These are phyloP conservation scores for Teratosphaeriaceae sp. DNA, from an alignment of 2,329 filamentous ascomycete genomes.

Conservation along the genomic window DNA sequence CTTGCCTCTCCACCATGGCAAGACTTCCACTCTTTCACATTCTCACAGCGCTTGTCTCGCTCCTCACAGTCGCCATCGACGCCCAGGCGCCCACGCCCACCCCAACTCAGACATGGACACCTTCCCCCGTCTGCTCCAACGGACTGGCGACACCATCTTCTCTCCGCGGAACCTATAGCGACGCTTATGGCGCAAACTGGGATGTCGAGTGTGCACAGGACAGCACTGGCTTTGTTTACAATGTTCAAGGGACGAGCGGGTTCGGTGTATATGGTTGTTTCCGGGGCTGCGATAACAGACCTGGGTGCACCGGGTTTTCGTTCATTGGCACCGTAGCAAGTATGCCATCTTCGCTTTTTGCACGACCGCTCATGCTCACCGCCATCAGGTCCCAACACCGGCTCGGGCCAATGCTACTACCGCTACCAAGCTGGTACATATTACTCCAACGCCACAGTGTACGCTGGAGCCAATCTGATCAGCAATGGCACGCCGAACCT, in stretches of 20 bases:
- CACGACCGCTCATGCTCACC: constrained; percentile 2
- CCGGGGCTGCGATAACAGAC: constrained; percentile 13
- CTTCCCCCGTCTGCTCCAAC: constrained; percentile 5
- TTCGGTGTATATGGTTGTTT: constrained; percentile 16
- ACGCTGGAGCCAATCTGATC: constrained; percentile 5
- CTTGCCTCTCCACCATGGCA: not conserved
- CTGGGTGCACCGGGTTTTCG: constrained; percentile 9
- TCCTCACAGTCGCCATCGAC: constrained; percentile 2
- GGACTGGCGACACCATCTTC: constrained; percentile 4
- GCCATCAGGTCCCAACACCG: not conserved
- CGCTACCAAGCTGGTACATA: not conserved
- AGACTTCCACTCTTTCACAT: constrained; percentile 4
- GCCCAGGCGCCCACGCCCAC: constrained; percentile 8
- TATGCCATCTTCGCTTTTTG: constrained; percentile 1
- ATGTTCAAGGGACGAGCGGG: constrained; percentile 8
- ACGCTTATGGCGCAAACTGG: constrained; percentile 13
- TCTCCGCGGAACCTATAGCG: constrained; percentile 11
- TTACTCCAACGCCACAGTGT: constrained; percentile 3
- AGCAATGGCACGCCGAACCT: constrained; percentile 5
- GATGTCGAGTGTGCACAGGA: constrained; percentile 12
- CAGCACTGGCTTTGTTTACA: constrained; percentile 3
- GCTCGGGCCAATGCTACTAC: constrained; percentile 9
- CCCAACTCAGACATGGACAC: constrained; percentile 13
- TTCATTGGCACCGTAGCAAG: not conserved
- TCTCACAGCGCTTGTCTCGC: constrained; percentile 8